These are phyloP conservation scores for Starmera caribaea DNA, from an alignment of 805 yeast species.

Conservation along the genomic window DNA sequence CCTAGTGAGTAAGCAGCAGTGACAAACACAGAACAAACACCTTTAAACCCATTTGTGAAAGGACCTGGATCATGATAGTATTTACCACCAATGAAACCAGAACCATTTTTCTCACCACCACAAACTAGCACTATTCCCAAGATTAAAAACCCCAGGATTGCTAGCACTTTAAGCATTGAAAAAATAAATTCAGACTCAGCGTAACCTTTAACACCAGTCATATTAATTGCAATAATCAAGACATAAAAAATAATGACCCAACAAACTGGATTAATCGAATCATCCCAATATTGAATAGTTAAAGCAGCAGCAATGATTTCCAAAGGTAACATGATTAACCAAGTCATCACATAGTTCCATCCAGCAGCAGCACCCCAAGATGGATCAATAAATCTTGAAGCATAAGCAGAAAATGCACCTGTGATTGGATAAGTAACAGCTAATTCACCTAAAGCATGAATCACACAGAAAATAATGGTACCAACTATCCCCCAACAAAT, in stretches of 20 bases:
- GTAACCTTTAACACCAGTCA: slow-evolving; percentile 46
- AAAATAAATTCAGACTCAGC: slow-evolving; percentile 46
- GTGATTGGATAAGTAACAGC: slow-evolving; percentile 53
- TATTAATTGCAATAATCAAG: slow-evolving; percentile 35
- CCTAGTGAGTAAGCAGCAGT: slow-evolving; percentile 47
- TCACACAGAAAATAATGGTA: slow-evolving; percentile 44
- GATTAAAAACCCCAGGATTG: slow-evolving; percentile 45
- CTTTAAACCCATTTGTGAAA: slow-evolving; percentile 48
- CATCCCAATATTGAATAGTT: slow-evolving; percentile 42
- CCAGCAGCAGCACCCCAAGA: slow-evolving; percentile 58
- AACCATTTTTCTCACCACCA: slow-evolving; percentile 37
- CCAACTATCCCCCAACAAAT: slow-evolving; percentile 51
- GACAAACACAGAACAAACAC: slow-evolving; percentile 43
- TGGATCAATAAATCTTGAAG: slow-evolving; percentile 48
- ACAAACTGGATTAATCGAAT: slow-evolving; percentile 34
- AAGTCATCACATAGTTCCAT: slow-evolving; percentile 44
- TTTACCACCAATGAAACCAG: slow-evolving; percentile 32
- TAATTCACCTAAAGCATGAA: slow-evolving; percentile 52
- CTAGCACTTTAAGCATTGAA: slow-evolving; percentile 37
- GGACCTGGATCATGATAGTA: slow-evolving; percentile 53
- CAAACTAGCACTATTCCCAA: slow-evolving; percentile 39
- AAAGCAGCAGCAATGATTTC: slow-evolving; percentile 46
- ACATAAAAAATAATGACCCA: slow-evolving; percentile 43
- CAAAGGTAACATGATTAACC: slow-evolving; percentile 41
- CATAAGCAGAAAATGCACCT: slow-evolving; percentile 57